These are phyloP conservation scores for Sextonia rubra DNA, from an alignment of 164 flowering plant genomes.

Conservation along the genomic window DNA sequence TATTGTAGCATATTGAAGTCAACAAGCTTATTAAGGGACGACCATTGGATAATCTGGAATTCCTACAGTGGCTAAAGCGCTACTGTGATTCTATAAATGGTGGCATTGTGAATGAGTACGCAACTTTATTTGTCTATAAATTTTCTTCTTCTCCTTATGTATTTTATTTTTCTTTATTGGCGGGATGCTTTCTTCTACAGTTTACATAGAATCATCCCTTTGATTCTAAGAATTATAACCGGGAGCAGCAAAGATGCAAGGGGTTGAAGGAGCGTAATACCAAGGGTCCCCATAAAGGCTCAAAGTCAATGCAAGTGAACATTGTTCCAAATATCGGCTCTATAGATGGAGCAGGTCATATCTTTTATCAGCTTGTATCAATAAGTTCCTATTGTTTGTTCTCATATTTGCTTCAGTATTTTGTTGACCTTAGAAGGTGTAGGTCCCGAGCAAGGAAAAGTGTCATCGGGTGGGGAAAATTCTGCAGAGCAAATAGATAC, in stretches of 20 bases:
- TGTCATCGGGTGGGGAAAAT: slow-evolving; percentile 25
- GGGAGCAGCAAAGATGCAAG: slow-evolving; percentile 76
- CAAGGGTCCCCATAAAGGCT: slow-evolving; percentile 40
- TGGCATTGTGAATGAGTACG: slow-evolving; percentile 89
- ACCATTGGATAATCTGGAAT: slow-evolving; percentile 93
- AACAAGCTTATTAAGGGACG: slow-evolving; percentile 84
- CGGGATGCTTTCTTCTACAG: background rate
- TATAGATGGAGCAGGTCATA: slow-evolving; percentile 24
- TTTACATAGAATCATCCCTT: background rate
- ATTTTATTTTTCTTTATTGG: background rate
- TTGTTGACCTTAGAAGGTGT: background rate
- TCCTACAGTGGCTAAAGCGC: slow-evolving; percentile 92
- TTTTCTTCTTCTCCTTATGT: background rate
- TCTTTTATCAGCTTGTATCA: slow-evolving; percentile 31
- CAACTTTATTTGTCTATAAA: background rate
- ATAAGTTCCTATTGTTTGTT: background rate
- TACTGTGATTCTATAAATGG: slow-evolving; percentile 91
- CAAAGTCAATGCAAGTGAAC: slow-evolving; percentile 65
- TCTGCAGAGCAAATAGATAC: slow-evolving; percentile 39
- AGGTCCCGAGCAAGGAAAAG: slow-evolving; percentile 45
- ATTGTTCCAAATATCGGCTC: slow-evolving; percentile 28
- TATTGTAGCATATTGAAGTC: slow-evolving; percentile 78
- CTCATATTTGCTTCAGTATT: background rate
- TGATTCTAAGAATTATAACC: slow-evolving; percentile 67
- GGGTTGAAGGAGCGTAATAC: slow-evolving; percentile 51